These are phyloP conservation scores for Glycine tomentella DNA, from an alignment of 306 rosid species.

Conservation along the genomic window DNA sequence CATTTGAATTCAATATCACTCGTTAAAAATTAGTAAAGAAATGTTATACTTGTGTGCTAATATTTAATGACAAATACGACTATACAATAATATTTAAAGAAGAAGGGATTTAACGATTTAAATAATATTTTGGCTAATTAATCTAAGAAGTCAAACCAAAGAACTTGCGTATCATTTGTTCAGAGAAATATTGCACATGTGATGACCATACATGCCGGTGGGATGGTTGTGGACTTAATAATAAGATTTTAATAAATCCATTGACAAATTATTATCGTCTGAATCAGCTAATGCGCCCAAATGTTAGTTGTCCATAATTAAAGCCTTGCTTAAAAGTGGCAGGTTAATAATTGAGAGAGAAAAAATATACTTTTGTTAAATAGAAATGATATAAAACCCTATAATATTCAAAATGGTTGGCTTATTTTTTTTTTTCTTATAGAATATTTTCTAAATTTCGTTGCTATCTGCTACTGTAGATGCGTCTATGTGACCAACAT, in stretches of 20 bases:
- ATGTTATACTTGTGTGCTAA: neutral
- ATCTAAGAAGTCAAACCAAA: neutral
- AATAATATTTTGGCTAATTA: no score
- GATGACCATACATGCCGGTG: conserved; percentile 48
- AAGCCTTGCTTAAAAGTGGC: conserved; percentile 39
- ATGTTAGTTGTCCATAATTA: conserved; percentile 46
- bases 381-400: conserved; percentile 1
- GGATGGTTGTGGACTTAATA: conserved; percentile 46
- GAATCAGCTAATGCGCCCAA: conserved; percentile 46
- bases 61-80: neutral
- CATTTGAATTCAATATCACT: no score
- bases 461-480: no score
- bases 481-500: no score
- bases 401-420: conserved; percentile 27
- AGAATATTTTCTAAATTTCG: conserved; percentile 6
- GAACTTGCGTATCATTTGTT: conserved; percentile 3
- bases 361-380: conserved; percentile 31
- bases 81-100: no score
- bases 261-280: conserved; percentile 37
- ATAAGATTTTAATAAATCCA: conserved; percentile 36
- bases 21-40: no score
- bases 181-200: conserved; percentile 28
- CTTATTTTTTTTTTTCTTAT: neutral
- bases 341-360: conserved; percentile 27
- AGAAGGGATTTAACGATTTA: no score